Percentiles rank a stretch among this genome's conserved stretches.
These are phyloP conservation scores for Phaeotremella skinneri DNA, from an alignment of 768 basidiomycete genomes.

Conservation along the genomic window DNA sequence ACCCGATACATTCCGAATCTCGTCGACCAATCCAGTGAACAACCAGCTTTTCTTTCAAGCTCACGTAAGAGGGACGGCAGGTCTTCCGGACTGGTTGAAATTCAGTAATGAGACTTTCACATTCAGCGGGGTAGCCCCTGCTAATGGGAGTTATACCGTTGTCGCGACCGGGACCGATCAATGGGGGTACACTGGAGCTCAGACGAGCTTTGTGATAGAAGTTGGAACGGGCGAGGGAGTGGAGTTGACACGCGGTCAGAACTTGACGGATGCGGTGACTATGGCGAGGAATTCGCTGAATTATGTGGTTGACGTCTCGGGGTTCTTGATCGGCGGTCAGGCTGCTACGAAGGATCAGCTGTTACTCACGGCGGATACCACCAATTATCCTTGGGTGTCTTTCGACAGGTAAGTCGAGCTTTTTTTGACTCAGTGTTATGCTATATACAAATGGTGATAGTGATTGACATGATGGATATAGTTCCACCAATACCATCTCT, in stretches of 20 bases:
- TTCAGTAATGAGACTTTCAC: conserved; percentile 73
- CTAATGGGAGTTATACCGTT: conserved; percentile 54
- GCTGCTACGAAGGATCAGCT: conserved; percentile 64
- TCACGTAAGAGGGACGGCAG: conserved; percentile 64
- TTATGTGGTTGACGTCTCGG: conserved; percentile 51
- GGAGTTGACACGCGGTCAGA: conserved; percentile 28
- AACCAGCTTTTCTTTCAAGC: conserved; percentile 60
- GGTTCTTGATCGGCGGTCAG: conserved; percentile 62
- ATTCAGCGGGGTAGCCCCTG: conserved; percentile 74
- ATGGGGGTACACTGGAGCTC: conserved; percentile 68
- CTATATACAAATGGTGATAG: too few species aligned
- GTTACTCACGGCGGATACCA: conserved; percentile 62
- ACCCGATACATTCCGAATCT: conserved; percentile 62
- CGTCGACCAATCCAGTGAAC: conserved; percentile 53
- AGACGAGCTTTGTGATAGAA: conserved; percentile 63
- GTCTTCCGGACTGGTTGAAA: conserved; percentile 70
- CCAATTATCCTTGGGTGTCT: conserved; percentile 55
- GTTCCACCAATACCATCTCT: conserved; percentile 53
- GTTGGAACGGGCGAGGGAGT: conserved; percentile 39
- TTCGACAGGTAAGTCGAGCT: conserved; percentile 57
- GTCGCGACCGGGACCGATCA: conserved; percentile 71
- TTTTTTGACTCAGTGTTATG: neutral
- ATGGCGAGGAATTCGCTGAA: conserved; percentile 62
- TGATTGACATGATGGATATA: conserved; percentile 15
- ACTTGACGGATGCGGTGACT: conserved; percentile 60